These are phyloP conservation scores for Pseudonitzschia multistriata DNA, from an alignment of 108 stramenopile genomes.

Conservation along the genomic window DNA sequence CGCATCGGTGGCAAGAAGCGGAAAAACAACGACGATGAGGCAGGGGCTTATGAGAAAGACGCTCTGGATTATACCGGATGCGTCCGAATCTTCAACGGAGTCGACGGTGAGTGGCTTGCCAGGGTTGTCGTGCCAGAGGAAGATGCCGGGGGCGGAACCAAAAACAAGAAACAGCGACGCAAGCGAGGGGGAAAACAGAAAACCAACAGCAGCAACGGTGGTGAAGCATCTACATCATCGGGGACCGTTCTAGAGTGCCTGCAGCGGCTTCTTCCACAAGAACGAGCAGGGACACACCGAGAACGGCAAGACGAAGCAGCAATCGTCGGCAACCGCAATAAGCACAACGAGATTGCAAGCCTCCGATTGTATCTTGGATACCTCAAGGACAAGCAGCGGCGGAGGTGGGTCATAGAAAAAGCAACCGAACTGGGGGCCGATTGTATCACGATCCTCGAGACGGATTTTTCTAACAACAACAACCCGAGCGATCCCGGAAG, in stretches of 20 bases:
- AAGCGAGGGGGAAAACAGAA: not conserved
- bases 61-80: conserved; percentile 21
- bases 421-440: conserved; percentile 72
- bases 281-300: not conserved
- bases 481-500: not conserved
- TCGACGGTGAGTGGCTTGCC: conserved; percentile 79
- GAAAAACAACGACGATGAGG: conserved; percentile 5
- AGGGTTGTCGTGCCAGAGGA: conserved; percentile 26
- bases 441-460: conserved; percentile 36
- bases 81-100: conserved; percentile 73
- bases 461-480: conserved; percentile 25
- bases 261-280: conserved; percentile 41
- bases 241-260: conserved; percentile 48
- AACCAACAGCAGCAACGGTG: not conserved
- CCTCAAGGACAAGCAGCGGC: conserved; percentile 64
- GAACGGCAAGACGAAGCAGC: not conserved
- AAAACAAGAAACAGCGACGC: conserved; percentile 17
- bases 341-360: conserved; percentile 31
- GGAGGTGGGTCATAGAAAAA: conserved; percentile 75
- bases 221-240: not conserved
- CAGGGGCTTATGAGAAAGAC: conserved; percentile 6
- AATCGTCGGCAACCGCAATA: not conserved
- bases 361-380: conserved; percentile 50
- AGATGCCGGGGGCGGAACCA: not conserved
- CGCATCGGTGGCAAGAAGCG: too few relatives aligned